Evolutionary conservation across 305 asterid genomes (phyloP), one percentile per base, ranked within the genome.

Genomic region (Solanum aculeatissimum): DNA sequence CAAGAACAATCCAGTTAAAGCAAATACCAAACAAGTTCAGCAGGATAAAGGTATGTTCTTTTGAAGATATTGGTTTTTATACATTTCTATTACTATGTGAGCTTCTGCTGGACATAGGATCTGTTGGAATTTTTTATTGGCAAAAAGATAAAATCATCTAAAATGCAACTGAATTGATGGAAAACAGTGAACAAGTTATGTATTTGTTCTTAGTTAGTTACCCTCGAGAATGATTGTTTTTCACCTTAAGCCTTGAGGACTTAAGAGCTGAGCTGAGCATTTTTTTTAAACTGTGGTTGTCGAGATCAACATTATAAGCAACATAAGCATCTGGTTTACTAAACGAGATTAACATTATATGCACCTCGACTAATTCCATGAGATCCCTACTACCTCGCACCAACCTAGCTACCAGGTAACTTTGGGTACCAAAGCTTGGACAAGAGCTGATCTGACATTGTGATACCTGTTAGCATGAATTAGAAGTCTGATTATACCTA

Each of bases 11-110:
- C 87, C 94, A 65, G 70, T 35, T 4, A 85, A 79, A 18, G 53
- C 89, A 49, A 82, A 13, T 77, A 27, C 94, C 51, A 89, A 88
- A 62, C 32, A 42, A 3, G 54, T 27, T 85, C 87, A 89, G 86
- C 87, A 89, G 82, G 91, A 75, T 47, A 92, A 93, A 91, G 97
- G 98, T 96, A 79, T n/a, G 82, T 49, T n/a, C 29, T 82, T 83
- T 80, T 62, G n/a, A 47, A 9, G 40, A 35, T 4, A 19, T 86
- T 86, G 87, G 65, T 40, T 70, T 57, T 58, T 82, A 5, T 53
- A 13, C 18, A 25, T 79, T 51, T 57, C 7, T 11, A 3, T 69
- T 69, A 69, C 9, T 16, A 6, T 62, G 14, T 63, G 19, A n/a
- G 29, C 74, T 38, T 69, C 78, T 69, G 78, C 27, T 69, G 25